Evolutionary conservation across 1,284 basidiomycete genomes (phyloP).

Genomic region (Heliocybe sulcata): DNA sequence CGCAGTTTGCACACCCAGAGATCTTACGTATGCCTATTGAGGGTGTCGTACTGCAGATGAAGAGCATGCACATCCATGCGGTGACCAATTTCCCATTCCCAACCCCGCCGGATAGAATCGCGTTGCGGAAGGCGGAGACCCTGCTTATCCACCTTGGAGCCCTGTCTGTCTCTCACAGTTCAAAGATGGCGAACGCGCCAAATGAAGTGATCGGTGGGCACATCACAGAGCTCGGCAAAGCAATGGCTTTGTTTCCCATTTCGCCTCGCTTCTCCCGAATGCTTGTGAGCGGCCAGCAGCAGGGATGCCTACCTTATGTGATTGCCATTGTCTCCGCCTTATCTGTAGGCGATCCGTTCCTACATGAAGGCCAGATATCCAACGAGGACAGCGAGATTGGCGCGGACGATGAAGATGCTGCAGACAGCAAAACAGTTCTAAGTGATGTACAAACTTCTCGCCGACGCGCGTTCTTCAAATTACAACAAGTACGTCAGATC

Average conservation of each 20-base stretch:
- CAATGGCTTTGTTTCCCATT: slow-evolving; percentile 93
- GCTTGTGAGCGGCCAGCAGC: slow-evolving; percentile 88
- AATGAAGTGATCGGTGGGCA: slow-evolving; percentile 34
- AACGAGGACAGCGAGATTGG: slow-evolving; percentile 37
- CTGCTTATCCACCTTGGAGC: slow-evolving; percentile 83
- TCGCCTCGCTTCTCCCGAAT: slow-evolving; percentile 92
- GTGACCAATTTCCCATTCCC: slow-evolving; percentile 99
- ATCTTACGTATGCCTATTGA: slow-evolving; percentile 96
- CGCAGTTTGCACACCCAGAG: slow-evolving; percentile 84
- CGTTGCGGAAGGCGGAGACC: slow-evolving; percentile 79
- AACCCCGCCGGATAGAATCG: slow-evolving; percentile 84
- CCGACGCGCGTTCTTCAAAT: slow-evolving; percentile 73
- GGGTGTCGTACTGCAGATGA: slow-evolving; percentile 97
- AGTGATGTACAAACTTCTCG: slow-evolving; percentile 64
- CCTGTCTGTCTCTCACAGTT: slow-evolving; percentile 37
- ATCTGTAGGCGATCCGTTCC: slow-evolving; percentile 94
- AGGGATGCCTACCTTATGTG: slow-evolving; percentile 88
- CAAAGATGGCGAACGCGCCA: slow-evolving; percentile 22
- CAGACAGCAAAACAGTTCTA: slow-evolving; percentile 47
- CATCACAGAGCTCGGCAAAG: slow-evolving; percentile 84
- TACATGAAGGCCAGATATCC: slow-evolving; percentile 69
- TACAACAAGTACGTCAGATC: slow-evolving; percentile 54
- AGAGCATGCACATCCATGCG: slow-evolving; percentile 97
- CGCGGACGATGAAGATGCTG: slow-evolving; percentile 40
- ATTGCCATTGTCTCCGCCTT: slow-evolving; percentile 89